Evolutionary conservation across 352 stramenopile genomes (phyloP), one percentile per base, ranked within the genome.

Genomic region (Peronospora farinosa): DNA sequence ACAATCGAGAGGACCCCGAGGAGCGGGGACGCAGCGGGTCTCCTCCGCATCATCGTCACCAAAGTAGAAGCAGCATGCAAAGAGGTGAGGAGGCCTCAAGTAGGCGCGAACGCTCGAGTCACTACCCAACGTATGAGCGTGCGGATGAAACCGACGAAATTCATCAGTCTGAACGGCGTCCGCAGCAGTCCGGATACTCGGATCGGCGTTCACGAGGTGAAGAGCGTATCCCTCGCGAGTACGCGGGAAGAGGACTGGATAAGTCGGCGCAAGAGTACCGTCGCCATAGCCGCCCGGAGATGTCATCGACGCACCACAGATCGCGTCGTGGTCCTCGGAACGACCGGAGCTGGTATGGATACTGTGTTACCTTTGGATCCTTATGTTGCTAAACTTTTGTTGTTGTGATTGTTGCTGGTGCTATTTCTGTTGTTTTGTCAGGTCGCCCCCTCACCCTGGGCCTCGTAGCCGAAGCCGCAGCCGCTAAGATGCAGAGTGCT

Each of bases 381-480:
- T 38, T 12, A 13, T 45, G 1, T 53, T 55, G 43, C 8, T 44
- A 53, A 33, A 65, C 30, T 7, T 41, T 27, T 37, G 41, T 17
- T 51, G 16, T 31, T 40, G 9, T 2, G 13, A 37, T 27, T 51
- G n/a, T 31, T n/a, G 19, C 9, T 47, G 15, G n/a, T 3, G 12
- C 39, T 35, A 21, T 45, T 45, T 33, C 3, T 28, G n/a, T 27
- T 38, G 3, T 36, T 27, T 44, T 28, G 30, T 33, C 30, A 69
- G 61, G 61, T 69, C 61, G 6, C 60, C 60, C 30, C 45, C 51
- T 45, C 51, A 40, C 16, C 51, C 54, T 44, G 44, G 57, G 11
- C 51, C 57, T 54, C 54, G 61, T 38, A 66, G 47, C 37, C 60
- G 60, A n/a, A 68, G 60, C 45, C 61, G 61, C 5, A 65, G 56